Conservation (phyloP, 371 early-diverging fungal species). For the Apophysomyces trapeziformis region DNA sequence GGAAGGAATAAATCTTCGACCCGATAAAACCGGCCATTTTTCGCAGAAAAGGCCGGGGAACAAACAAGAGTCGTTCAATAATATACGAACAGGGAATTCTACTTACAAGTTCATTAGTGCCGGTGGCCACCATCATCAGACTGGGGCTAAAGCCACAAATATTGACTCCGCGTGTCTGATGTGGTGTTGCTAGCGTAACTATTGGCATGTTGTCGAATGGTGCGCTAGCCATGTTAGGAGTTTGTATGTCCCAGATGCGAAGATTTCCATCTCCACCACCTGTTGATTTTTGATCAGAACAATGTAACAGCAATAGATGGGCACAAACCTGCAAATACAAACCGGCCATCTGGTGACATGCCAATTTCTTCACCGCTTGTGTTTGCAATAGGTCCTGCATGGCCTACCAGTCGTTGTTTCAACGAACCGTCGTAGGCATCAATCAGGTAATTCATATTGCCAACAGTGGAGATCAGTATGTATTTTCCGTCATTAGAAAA, state of each 20-base stretch:
- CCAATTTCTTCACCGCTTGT: constrained; percentile 55
- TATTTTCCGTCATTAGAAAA: constrained; percentile 79
- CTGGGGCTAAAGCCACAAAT: constrained; percentile 74
- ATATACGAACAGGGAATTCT: background rate
- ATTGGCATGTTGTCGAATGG: constrained; percentile 24
- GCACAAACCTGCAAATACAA: constrained; percentile 66
- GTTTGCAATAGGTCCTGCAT: constrained; percentile 33
- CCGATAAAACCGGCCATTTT: constrained; percentile 2
- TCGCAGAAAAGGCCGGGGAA: constrained; percentile 9
- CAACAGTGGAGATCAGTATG: constrained; percentile 73
- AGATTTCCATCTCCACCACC: constrained; percentile 71
- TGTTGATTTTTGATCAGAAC: constrained; percentile 15
- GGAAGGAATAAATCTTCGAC: background rate
- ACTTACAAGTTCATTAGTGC: constrained; percentile 55
- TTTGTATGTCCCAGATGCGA: constrained; percentile 67
- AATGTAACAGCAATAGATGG: background rate
- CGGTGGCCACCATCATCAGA: constrained; percentile 71
- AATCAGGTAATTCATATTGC: constrained; percentile 67
- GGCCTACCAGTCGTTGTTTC: constrained; percentile 58
- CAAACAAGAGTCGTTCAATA: background rate
- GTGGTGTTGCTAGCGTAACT: constrained; percentile 37
- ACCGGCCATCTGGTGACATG: constrained; percentile 81
- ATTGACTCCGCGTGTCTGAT: constrained; percentile 44
- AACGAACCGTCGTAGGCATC: constrained; percentile 70
- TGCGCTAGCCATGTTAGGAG: constrained; percentile 34